Conservation (phyloP, 2,329 filamentous ascomycete genomes). For the Kalaharituber pfeilii region DNA sequence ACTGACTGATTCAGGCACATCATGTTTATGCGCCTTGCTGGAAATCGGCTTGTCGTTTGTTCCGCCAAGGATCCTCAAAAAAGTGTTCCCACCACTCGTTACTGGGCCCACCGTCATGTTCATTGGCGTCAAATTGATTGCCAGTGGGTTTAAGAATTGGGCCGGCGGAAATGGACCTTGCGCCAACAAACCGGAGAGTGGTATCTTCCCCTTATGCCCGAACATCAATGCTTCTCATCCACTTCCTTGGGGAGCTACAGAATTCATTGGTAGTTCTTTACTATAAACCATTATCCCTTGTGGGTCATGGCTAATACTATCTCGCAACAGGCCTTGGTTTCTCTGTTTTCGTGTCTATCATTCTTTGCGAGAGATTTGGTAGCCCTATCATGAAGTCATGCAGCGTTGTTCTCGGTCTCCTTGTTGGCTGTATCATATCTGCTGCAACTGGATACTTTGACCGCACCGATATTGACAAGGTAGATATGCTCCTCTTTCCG, state of each 20-base stretch:
- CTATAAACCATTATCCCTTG: slow-evolving; percentile 15
- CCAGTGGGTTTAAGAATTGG: slow-evolving; percentile 49
- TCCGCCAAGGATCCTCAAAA: slow-evolving; percentile 40
- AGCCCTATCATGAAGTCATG: slow-evolving; percentile 53
- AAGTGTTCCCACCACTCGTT: slow-evolving; percentile 49
- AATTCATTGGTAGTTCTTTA: slow-evolving; percentile 40
- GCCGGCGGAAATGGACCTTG: slow-evolving; percentile 49
- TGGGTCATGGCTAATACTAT: slow-evolving; percentile 43
- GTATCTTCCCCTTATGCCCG: slow-evolving; percentile 40
- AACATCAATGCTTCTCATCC: slow-evolving; percentile 41
- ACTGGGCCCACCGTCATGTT: slow-evolving; percentile 50
- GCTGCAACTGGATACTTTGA: slow-evolving; percentile 50
- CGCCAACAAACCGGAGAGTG: slow-evolving; percentile 33
- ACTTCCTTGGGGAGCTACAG: slow-evolving; percentile 55
- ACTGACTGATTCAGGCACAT: slow-evolving; percentile 26
- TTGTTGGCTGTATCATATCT: slow-evolving; percentile 50
- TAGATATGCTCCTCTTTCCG: slow-evolving; percentile 1
- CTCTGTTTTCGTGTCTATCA: slow-evolving; percentile 51
- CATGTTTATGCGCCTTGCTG: slow-evolving; percentile 43
- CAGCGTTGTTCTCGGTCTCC: slow-evolving; percentile 45
- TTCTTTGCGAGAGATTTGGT: slow-evolving; percentile 51
- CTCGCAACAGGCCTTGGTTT: slow-evolving; percentile 41
- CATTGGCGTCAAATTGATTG: slow-evolving; percentile 47
- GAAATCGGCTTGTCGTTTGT: slow-evolving; percentile 51
- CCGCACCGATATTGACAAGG: slow-evolving; percentile 38